Conservation (phyloP, 768 basidiomycete species). For the Tephrocybe sp. region DNA sequence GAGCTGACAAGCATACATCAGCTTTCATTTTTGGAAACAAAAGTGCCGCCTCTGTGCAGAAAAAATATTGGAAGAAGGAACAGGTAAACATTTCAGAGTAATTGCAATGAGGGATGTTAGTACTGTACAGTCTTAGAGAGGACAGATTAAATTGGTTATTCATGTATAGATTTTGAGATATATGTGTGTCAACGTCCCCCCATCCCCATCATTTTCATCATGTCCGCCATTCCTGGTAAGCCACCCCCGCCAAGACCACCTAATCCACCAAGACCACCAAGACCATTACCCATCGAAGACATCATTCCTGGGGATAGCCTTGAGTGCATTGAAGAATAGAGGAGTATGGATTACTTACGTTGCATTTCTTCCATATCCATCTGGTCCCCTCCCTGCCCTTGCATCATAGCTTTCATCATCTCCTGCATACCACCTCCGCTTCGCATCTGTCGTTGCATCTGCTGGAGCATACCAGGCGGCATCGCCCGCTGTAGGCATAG, state of each 20-base stretch:
- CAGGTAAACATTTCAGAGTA: conserved; percentile 22
- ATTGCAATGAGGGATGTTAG: neutral
- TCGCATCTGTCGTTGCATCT: conserved; percentile 82
- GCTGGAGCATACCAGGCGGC: conserved; percentile 93
- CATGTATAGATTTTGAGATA: neutral
- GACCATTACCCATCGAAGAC: conserved; percentile 76
- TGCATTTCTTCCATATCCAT: conserved; percentile 95
- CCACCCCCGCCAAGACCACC: conserved; percentile 55
- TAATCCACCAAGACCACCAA: conserved; percentile 56
- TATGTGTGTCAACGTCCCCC: conserved; percentile 41
- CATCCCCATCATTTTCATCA: conserved; percentile 91
- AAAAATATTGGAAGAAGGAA: conserved; percentile 52
- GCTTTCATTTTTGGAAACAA: conserved; percentile 79
- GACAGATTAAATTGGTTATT: neutral
- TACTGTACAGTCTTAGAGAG: neutral
- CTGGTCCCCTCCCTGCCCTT: conserved; percentile 87
- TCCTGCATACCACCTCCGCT: conserved; percentile 91
- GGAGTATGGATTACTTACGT: conserved; percentile 40
- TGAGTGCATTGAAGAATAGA: neutral
- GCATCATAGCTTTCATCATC: conserved; percentile 99
- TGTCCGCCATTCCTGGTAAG: conserved; percentile 69
- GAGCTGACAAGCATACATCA: conserved; percentile 80
- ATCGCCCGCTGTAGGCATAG: conserved; percentile 63
- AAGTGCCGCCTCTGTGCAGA: conserved; percentile 57
- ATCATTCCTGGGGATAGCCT: conserved; percentile 64